These are phyloP conservation scores for Funneliformis mosseae DNA, from an alignment of 192 early-diverging fungal genomes.

Conservation along the genomic window DNA sequence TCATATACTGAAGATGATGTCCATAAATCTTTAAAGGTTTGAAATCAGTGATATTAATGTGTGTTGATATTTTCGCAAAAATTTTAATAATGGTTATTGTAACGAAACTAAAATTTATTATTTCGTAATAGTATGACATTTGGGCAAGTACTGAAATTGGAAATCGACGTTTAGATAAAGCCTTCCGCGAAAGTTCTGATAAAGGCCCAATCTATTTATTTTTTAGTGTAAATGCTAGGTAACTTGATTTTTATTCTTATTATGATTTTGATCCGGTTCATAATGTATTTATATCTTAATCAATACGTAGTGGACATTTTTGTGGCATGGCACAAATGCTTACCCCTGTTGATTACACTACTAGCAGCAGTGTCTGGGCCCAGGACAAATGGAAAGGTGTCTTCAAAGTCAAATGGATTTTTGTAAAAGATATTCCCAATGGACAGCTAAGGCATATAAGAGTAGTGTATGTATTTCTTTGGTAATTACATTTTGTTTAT, in stretches of 20 bases:
- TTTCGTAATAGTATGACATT: constrained; percentile 43
- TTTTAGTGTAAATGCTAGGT: constrained; percentile 55
- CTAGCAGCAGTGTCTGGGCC: constrained; percentile 43
- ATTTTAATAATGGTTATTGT: not conserved
- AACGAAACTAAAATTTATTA: not conserved
- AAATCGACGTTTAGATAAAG: constrained; percentile 55
- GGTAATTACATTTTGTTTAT: not conserved
- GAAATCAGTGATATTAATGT: not conserved
- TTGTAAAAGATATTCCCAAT: constrained; percentile 62
- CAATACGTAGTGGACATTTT: constrained; percentile 48
- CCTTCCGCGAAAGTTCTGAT: constrained; percentile 40
- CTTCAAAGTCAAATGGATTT: constrained; percentile 56
- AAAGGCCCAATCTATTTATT: constrained; percentile 52
- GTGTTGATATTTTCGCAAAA: not conserved
- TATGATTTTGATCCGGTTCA: not conserved
- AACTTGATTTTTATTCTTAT: not conserved
- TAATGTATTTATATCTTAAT: not conserved
- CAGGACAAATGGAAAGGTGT: constrained; percentile 56
- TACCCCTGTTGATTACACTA: constrained; percentile 46
- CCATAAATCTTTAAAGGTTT: constrained; percentile 38
- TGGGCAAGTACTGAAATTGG: constrained; percentile 63
- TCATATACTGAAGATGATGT: constrained; percentile 57
- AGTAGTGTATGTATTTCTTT: constrained; percentile 31
- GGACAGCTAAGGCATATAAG: constrained; percentile 46
- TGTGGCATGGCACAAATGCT: constrained; percentile 62